Base-by-base conservation (phyloP, 176 grass and related monocot species). In the Raddia distichophylla region DNA sequence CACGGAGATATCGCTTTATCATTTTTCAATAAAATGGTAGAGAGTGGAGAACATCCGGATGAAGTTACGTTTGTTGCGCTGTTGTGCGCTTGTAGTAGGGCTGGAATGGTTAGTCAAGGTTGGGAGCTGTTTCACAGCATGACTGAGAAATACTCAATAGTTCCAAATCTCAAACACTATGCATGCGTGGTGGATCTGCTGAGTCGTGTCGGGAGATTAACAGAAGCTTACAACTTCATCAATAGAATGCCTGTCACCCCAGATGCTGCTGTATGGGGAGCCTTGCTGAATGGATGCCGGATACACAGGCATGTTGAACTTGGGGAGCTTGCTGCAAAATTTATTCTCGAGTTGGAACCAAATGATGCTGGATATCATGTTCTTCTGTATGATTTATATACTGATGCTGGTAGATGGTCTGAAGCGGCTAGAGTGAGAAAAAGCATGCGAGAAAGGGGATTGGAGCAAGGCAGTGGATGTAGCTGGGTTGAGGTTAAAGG, bases 401-500 rank as follows among this genome's bases (percentile, higher is more conserved):
- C 88, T 72, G 90, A 95, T 89, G 80, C 81, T 69, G 86, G 86
- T 54, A 89, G 71, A 60, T 98, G 95, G 95, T 88, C 86, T 85
- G 79, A 89, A 75, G 78, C 95, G 79, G 92, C 85, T 44, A 91
- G 69, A 76, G 79, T 93, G 71, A 98, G 92, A 82, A 93, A 90
- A 80, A 83, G 61, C 48, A 95, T 98, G 95, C 89, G 90, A 81
- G 86, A 93, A 67, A 98, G 86, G 79, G 92, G 92, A 61, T 60
- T 98, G 77, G 88, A 86, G 59, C 79, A 85, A 68, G 89, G 90
- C 75, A 81, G 58, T 16, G 95, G 90, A 22, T 98, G 95, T 52
- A 95, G 95, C 74, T 98, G 95, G 95, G 90, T 98, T 44, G 95
- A 98, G 82, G 82, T 86, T 80, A 98, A 93, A 85, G 95, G 95